Evolutionary conservation across 352 stramenopile genomes (phyloP), one percentile per base, ranked within the genome.

Genomic region (Globisporangium nunn): DNA sequence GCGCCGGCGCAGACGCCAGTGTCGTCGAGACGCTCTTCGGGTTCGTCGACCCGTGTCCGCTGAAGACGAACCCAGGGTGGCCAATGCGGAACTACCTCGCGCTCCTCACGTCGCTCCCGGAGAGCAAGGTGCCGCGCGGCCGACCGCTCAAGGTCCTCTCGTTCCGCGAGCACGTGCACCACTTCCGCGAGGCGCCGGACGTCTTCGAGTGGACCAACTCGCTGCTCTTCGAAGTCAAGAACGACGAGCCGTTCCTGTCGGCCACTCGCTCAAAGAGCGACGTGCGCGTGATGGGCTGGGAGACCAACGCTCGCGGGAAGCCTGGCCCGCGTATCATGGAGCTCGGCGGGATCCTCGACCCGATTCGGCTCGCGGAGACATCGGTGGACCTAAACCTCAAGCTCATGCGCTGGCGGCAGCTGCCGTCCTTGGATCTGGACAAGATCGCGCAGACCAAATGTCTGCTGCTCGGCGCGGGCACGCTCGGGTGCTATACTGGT

Each of bases 331-430:
- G 85, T 12, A 64, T 81, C 30, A 90, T 93, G 77, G 75, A 93
- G 44, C 67, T 95, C n/a, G 65, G 68, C 3, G 66, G 72, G 2
- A 74, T 91, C 10, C 56, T 95, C 30, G 82, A 95, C 56, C 92
- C 75, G 52, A 78, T 90, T 8, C 89, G 95, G 31, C 82, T 99
- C 18, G 94, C 94, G 6, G 83, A 97, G 43, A 95, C 97, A 56
- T 98, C 96, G 0, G 93, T 98, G n/a, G 91, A 99, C 64, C 76
- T 99, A 50, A 99, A 99, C 70, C 67, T 99, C 8, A 97, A 98
- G 68, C 77, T 99, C 17, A 99, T 99, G 97, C 89, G 97, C 40
- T 99, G 97, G 97, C 79, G 97, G 5, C 92, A 98, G 54, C 74
- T 99, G 23, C 97, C 97, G 5, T 74, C 78, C 35, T 77, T 99